These are phyloP conservation scores for Eleusine indica DNA, from an alignment of 176 grass and related monocot genomes.

Conservation along the genomic window DNA sequence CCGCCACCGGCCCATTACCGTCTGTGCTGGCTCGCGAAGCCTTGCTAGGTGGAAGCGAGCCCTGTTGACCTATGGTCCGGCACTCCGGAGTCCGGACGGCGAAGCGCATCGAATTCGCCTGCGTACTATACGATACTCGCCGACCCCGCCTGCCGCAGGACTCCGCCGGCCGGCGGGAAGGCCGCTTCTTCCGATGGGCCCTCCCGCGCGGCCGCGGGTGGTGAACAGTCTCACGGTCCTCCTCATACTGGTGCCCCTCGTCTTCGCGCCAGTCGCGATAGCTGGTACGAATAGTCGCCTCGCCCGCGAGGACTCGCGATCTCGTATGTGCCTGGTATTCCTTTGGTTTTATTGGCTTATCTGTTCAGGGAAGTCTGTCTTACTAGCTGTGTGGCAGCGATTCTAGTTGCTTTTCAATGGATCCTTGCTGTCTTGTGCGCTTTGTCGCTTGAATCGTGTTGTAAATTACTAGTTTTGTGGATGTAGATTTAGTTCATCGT, in stretches of 20 bases:
- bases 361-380: neutral
- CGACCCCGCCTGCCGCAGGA: neutral
- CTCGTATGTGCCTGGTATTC: slow-evolving; percentile 1
- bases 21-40: neutral
- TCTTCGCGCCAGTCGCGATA: slow-evolving; percentile 27
- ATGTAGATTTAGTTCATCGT: slow-evolving; percentile 19
- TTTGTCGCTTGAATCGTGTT: slow-evolving; percentile 19
- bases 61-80: slow-evolving; percentile 23
- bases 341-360: neutral
- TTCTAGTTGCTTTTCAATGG: slow-evolving; percentile 9
- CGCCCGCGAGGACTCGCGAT: neutral
- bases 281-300: slow-evolving; percentile 42
- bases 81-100: neutral
- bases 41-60: neutral
- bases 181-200: slow-evolving; percentile 30
- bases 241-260: neutral
- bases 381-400: neutral
- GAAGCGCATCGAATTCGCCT: slow-evolving; percentile 14
- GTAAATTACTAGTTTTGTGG: neutral
- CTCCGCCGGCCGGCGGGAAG: slow-evolving; percentile 12
- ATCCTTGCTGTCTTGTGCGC: neutral
- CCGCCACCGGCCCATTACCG: neutral
- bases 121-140: neutral
- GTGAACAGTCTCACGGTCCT: neutral
- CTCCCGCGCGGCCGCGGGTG: neutral